A percentile compares a stretch with the other conserved stretches of the same genome.
These are phyloP conservation scores for Cinchona pubescens DNA, from an alignment of 257 asterid genomes.

Conservation along the genomic window DNA sequence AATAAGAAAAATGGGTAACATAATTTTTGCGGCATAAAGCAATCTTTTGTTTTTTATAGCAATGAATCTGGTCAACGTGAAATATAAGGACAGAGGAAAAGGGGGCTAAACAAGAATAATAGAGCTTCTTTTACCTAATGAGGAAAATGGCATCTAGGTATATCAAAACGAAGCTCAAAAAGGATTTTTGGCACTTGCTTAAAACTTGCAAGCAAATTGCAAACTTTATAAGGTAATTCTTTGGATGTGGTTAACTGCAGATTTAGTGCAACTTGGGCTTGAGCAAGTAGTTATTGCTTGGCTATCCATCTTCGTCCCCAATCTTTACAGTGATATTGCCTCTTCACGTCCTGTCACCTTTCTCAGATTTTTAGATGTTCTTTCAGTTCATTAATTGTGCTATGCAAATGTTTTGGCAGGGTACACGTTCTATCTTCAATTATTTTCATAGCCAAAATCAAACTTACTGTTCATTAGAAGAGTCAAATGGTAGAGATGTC, in stretches of 20 bases:
- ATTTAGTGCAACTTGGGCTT: background rate
- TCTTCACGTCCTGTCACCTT: background rate
- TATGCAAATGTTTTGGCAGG: conserved; percentile 50
- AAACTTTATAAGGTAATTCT: no score
- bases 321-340: background rate
- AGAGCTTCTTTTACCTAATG: no score
- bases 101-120: no score
- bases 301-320: conserved; percentile 1
- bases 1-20: no score
- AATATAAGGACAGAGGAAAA: no score
- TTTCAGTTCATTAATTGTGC: conserved; percentile 1
- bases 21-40: no score
- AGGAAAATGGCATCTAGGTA: no score
- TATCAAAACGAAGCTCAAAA: no score
- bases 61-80: no score
- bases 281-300: background rate
- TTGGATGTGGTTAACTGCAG: background rate
- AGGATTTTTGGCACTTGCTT: no score
- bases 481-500: conserved; percentile 33
- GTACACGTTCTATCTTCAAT: conserved; percentile 74
- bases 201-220: no score
- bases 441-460: conserved; percentile 58
- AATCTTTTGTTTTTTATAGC: no score
- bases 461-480: conserved; percentile 28
- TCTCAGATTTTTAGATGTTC: background rate